A percentile compares a stretch with the other conserved stretches of the same genome.
Evolutionary conservation across 1,284 basidiomycete genomes (phyloP).

Genomic region (Trichosporon ovoides): DNA sequence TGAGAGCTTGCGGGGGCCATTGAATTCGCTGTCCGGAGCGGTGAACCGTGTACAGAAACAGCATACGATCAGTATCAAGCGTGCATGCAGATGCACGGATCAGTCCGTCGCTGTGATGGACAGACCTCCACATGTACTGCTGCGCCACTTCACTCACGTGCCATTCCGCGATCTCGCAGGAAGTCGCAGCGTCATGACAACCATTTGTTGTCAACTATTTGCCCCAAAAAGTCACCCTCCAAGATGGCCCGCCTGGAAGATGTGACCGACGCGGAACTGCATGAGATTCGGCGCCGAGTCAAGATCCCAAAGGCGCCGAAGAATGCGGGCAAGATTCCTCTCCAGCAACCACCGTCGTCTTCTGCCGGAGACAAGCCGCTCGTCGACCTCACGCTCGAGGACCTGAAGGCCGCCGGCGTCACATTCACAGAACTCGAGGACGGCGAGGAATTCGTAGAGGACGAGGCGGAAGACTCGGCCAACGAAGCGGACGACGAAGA

Average conservation of each 20-base stretch:
- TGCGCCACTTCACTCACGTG: constrained; percentile 57
- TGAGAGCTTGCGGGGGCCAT: not conserved
- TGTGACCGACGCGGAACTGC: not conserved
- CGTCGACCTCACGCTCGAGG: constrained; percentile 16
- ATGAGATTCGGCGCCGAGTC: not conserved
- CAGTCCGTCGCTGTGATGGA: constrained; percentile 53
- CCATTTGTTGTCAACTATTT: not conserved
- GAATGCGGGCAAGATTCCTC: not conserved
- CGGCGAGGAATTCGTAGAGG: not conserved
- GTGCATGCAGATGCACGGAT: not conserved
- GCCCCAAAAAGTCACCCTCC: not conserved
- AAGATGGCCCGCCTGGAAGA: not conserved
- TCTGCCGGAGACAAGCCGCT: constrained; percentile 12
- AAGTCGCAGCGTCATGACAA: not conserved
- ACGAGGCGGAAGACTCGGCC: not conserved
- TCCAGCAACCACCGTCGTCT: not conserved
- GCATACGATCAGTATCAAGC: no score
- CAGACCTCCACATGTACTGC: constrained; percentile 21
- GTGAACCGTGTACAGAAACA: no score
- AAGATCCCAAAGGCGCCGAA: not conserved
- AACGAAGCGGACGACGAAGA: constrained; percentile 6
- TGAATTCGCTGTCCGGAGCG: no score
- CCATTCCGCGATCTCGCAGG: constrained; percentile 56
- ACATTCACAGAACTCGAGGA: constrained; percentile 10
- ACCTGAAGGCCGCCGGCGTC: constrained; percentile 19